phyloP scores from a whole-genome alignment of 176 grass and related monocot species.

The Triticum urartu region DNA sequence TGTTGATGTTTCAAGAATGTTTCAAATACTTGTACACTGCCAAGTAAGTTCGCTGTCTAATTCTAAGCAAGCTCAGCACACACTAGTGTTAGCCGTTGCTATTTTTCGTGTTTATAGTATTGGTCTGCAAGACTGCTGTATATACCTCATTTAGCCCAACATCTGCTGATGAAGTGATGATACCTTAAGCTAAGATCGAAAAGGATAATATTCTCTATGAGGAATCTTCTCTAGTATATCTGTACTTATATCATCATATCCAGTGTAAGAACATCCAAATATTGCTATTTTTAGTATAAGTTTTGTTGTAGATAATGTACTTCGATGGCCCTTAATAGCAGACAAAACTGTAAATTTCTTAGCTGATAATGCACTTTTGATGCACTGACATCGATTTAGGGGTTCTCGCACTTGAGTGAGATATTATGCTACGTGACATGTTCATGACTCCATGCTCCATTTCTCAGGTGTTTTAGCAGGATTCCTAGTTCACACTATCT shows the following conservation, averaged over 20 bases:
- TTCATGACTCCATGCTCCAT: constrained; percentile 18
- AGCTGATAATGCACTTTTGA: background rate
- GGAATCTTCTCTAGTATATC: background rate
- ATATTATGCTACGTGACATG: constrained; percentile 24
- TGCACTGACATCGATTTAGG: background rate
- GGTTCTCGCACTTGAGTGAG: constrained; percentile 8
- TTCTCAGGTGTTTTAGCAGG: constrained; percentile 2
- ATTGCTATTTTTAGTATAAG: background rate
- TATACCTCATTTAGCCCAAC: background rate
- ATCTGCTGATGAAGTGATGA: background rate
- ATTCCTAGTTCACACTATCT: constrained; percentile 40
- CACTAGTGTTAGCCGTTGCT: background rate
- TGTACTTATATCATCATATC: background rate
- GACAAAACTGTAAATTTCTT: background rate
- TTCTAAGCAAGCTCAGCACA: background rate
- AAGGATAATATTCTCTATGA: constrained; percentile 13
- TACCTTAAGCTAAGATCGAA: background rate
- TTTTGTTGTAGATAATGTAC: background rate
- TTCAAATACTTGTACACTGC: constrained; percentile 69
- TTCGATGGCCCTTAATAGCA: constrained; percentile 6
- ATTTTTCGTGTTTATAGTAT: background rate
- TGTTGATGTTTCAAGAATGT: constrained; percentile 85
- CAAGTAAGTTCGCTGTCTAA: constrained; percentile 50
- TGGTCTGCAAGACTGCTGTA: background rate
- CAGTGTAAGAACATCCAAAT: background rate